Percentiles rank a stretch among this genome's conserved stretches.
These are phyloP conservation scores for Hortaea sp. DNA, from an alignment of 2,329 filamentous ascomycete genomes.

Conservation along the genomic window DNA sequence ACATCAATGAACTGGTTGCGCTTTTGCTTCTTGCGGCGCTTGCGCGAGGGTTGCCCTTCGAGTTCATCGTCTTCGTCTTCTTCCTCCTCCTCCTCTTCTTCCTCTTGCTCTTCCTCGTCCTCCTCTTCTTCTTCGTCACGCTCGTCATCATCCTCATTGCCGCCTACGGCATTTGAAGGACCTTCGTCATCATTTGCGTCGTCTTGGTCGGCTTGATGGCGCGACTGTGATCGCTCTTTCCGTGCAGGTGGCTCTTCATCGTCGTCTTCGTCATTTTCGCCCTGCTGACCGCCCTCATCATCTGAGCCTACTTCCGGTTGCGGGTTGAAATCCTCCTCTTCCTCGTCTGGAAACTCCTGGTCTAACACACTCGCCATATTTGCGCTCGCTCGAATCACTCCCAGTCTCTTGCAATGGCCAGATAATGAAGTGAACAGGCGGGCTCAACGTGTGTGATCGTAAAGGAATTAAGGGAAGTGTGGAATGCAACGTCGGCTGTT, in stretches of 20 bases:
- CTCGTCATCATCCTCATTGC: slow-evolving; percentile 34
- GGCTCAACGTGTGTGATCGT: background rate
- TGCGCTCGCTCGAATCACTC: background rate
- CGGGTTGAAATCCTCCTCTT: slow-evolving; percentile 85
- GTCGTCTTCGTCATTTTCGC: slow-evolving; percentile 23
- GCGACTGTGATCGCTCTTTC: slow-evolving; percentile 14
- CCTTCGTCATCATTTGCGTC: slow-evolving; percentile 51
- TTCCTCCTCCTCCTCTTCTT: slow-evolving; percentile 24
- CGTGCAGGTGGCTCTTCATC: slow-evolving; percentile 26
- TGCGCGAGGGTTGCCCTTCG: slow-evolving; percentile 57
- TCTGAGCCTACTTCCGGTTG: slow-evolving; percentile 64
- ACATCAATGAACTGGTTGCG: slow-evolving; percentile 90
- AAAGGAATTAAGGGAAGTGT: background rate
- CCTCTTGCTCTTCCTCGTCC: slow-evolving; percentile 26
- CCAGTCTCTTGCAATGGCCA: no score
- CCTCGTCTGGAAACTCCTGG: slow-evolving; percentile 46
- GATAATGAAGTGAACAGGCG: no score
- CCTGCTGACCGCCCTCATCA: slow-evolving; percentile 43
- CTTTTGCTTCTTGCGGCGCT: slow-evolving; percentile 63
- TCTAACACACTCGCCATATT: slow-evolving; percentile 32
- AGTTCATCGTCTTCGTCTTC: slow-evolving; percentile 16
- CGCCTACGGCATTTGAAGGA: slow-evolving; percentile 53
- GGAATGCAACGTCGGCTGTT: no score
- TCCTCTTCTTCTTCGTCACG: slow-evolving; percentile 24
- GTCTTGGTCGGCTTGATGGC: slow-evolving; percentile 34